Evolutionary conservation across 148 eudicot species (phyloP).

Genomic region (Arbutus unedo): DNA sequence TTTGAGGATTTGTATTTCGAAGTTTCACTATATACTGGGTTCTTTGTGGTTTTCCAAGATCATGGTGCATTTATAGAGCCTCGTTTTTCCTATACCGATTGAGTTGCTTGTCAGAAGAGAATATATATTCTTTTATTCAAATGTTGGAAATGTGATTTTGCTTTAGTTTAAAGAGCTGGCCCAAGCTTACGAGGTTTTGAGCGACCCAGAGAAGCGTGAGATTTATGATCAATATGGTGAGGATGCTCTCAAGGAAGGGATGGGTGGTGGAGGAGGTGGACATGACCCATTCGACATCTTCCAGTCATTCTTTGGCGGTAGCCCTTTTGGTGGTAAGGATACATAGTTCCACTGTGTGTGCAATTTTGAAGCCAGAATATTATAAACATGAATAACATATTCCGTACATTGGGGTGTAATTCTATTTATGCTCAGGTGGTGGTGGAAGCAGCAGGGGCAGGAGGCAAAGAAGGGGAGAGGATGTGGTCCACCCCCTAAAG

Average conservation of each 20-base stretch:
- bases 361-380: neutral
- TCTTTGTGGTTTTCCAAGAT: neutral
- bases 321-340: slow-evolving; percentile 41
- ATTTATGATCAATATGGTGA: slow-evolving; percentile 60
- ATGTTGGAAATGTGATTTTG: neutral
- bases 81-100: neutral
- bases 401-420: neutral
- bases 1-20: neutral
- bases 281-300: slow-evolving; percentile 59
- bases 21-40: neutral
- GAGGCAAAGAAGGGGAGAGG: slow-evolving; percentile 58
- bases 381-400: no score
- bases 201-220: slow-evolving; percentile 56
- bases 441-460: slow-evolving; percentile 54
- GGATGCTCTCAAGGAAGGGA: slow-evolving; percentile 59
- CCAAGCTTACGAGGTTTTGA: slow-evolving; percentile 55
- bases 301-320: slow-evolving; percentile 45
- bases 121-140: neutral
- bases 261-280: slow-evolving; percentile 52
- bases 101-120: neutral
- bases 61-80: neutral
- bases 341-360: neutral
- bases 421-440: slow-evolving; percentile 24
- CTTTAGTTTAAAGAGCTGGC: slow-evolving; percentile 50
- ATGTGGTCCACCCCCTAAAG: slow-evolving; percentile 50